These are phyloP conservation scores for Aspergillus panamensis DNA, from an alignment of 495 filamentous ascomycete species.

Conservation along the genomic window DNA sequence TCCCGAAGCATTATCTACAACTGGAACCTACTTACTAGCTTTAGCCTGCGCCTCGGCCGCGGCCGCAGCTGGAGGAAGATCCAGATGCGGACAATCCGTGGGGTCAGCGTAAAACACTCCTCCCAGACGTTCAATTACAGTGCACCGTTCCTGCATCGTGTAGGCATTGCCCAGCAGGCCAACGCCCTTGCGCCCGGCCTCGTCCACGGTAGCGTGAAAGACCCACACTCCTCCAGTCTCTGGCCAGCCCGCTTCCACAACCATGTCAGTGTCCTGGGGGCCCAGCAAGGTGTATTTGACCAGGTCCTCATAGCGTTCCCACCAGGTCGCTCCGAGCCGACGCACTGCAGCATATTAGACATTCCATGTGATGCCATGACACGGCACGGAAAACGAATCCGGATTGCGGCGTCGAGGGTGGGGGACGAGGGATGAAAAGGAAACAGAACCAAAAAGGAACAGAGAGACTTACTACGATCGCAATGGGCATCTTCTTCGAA, in stretches of 20 bases:
- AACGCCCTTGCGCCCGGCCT: neutral
- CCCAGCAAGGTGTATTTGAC: neutral
- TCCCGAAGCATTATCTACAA: no score
- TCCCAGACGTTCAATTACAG: neutral
- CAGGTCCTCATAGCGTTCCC: neutral
- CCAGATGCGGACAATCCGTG: neutral
- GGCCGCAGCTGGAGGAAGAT: neutral
- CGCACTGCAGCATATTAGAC: neutral
- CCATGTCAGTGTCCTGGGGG: no score
- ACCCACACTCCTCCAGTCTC: neutral
- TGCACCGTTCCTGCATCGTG: conserved; percentile 1
- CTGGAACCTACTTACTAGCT: no score
- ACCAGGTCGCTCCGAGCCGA: conserved; percentile 3
- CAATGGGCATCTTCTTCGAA: neutral
- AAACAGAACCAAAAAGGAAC: neutral
- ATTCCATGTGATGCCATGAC: no score
- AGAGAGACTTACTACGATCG: neutral
- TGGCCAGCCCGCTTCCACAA: neutral
- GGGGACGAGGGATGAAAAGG: neutral
- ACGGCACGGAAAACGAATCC: no score
- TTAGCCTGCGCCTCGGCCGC: neutral
- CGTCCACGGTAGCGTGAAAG: neutral
- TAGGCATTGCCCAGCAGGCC: neutral
- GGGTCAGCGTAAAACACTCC: neutral
- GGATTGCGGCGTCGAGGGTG: neutral